These are phyloP conservation scores for Coemansia aciculifera DNA, from an alignment of 192 early-diverging fungal genomes.

Conservation along the genomic window DNA sequence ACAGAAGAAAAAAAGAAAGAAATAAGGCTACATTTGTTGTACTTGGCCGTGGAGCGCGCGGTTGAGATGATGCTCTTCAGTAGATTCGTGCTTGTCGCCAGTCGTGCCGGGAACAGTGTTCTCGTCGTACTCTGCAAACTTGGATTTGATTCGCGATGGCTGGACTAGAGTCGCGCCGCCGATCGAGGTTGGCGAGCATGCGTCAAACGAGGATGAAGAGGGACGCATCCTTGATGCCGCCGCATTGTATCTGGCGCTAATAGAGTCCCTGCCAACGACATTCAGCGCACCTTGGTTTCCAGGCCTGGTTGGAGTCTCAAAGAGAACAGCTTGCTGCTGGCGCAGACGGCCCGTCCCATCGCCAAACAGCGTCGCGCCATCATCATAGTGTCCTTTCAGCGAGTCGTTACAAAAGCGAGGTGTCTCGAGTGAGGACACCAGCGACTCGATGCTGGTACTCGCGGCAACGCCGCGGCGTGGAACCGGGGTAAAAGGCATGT, in stretches of 20 bases:
- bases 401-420: conserved; percentile 22
- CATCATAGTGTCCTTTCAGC: conserved; percentile 8
- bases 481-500: conserved; percentile 21
- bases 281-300: background rate
- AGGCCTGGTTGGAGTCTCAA: conserved; percentile 22
- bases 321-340: background rate
- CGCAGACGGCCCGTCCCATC: background rate
- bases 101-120: background rate
- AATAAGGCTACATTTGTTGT: background rate
- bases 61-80: background rate
- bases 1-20: background rate
- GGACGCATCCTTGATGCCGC: background rate
- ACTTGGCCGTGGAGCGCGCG: conserved; percentile 1
- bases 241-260: conserved; percentile 12
- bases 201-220: conserved; percentile 2
- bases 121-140: conserved; percentile 1
- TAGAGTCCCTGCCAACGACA: background rate
- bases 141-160: conserved; percentile 20
- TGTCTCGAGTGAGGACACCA: conserved; percentile 43
- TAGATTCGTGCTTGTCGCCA: background rate
- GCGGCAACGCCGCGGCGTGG: conserved; percentile 17
- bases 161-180: conserved; percentile 33
- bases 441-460: conserved; percentile 19
- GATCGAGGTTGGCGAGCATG: background rate
- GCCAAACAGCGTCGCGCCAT: conserved; percentile 30